These are phyloP conservation scores for Rasamsonia emersonii DNA, from an alignment of 2,329 filamentous ascomycete species.

Conservation along the genomic window DNA sequence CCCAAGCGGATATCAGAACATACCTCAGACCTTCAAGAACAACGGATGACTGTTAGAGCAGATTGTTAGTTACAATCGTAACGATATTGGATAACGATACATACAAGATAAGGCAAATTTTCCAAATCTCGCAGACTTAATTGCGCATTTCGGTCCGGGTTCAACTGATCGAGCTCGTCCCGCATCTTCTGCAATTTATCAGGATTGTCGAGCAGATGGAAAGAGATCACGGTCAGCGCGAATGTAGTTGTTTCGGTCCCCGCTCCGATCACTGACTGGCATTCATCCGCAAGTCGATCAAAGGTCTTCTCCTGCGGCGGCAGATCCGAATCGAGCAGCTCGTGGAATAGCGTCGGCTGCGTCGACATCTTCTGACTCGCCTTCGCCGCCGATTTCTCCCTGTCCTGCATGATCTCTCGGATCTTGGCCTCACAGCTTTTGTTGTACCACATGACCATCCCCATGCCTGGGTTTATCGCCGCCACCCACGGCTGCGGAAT, in stretches of 20 bases:
- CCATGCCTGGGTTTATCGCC: too few relatives aligned
- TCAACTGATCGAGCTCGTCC: slow-evolving; percentile 18
- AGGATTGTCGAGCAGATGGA: slow-evolving; percentile 18
- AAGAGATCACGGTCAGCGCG: slow-evolving; percentile 19
- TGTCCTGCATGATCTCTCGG: too few relatives aligned
- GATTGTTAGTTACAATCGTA: too few relatives aligned
- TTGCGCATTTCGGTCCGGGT: slow-evolving; percentile 15
- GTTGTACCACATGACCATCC: too few relatives aligned
- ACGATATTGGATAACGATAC: too few relatives aligned
- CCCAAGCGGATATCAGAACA: too few relatives aligned
- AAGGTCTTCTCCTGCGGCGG: slow-evolving; percentile 27
- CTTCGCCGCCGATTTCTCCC: too few relatives aligned
- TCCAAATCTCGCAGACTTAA: slow-evolving; percentile 25
- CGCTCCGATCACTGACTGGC: slow-evolving; percentile 19
- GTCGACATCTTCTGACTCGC: too few relatives aligned
- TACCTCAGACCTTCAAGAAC: too few relatives aligned
- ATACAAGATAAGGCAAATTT: slow-evolving; percentile 31
- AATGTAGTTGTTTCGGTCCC: slow-evolving; percentile 27
- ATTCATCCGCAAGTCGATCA: slow-evolving; percentile 22
- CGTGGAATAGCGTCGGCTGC: slow-evolving; percentile 18
- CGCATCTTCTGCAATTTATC: slow-evolving; percentile 14
- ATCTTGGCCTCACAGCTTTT: too few relatives aligned
- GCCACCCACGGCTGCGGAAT: too few relatives aligned
- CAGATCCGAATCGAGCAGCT: slow-evolving; percentile 24
- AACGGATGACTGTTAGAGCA: too few relatives aligned